Evolutionary conservation across 2,329 filamentous ascomycete species (phyloP), one percentile per base, ranked within the genome.

Genomic region (Fusarium setosum): DNA sequence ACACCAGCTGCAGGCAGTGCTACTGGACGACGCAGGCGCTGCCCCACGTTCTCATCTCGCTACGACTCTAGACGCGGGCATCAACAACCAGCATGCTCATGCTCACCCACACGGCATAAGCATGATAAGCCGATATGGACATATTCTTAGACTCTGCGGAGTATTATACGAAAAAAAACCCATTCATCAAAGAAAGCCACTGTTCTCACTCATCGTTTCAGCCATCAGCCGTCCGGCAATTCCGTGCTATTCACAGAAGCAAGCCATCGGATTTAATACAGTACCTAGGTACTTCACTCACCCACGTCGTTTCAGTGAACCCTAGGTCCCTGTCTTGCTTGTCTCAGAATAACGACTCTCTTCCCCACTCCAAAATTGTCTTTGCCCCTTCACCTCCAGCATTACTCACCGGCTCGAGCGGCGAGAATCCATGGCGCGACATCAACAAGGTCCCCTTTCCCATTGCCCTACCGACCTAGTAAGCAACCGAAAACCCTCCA

Each of bases 261-360:
- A 21, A 20, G 11, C 23, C 23, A n/a, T 17, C 41, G 44, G 44
- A 41, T 42, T 31, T 40, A 15, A 31, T 31, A 40, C 15, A 17
- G 20, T 13, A 12, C n/a, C n/a, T 11, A 21, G 20, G 29, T 31
- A 29, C 42, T 54, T n/a, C n/a, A n/a, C 48, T 47, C 32, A 61
- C 41, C 64, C 64, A 40, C 37, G 60, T 63, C 47, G 65, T 68
- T 68, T 68, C 65, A 68, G 58, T 34, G 55, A 50, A 62, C 13
- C 53, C 65, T 51, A 38, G 57, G 37, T 53, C 65, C 61, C 61
- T 67, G 60, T 55, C 60, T 37, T 40, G 29, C 60, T 49, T 51
- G 65, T 68, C 47, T 21, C 65, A 68, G 65, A 68, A 63, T 60
- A 59, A 68, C 65, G 41, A 63, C 44, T 44, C 24, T 26, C 35